phyloP scores from a whole-genome alignment of 2,329 filamentous ascomycete species.

The Trichoderma semiorbis region DNA sequence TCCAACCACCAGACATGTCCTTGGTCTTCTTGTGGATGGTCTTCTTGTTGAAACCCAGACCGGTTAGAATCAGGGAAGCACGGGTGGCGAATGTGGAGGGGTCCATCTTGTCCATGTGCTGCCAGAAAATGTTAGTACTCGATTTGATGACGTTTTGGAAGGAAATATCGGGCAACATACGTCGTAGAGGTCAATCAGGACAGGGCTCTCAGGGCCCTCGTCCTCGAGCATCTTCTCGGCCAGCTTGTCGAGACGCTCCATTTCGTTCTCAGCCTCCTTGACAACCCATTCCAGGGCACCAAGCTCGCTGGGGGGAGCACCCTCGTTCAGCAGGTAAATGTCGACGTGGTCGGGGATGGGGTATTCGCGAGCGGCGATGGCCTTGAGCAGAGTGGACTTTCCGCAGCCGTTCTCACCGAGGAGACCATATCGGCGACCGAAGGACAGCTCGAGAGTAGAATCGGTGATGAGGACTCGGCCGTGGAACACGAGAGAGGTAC shows the following conservation, averaged over 20 bases:
- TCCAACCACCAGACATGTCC: constrained; percentile 99
- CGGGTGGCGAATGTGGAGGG: constrained; percentile 94
- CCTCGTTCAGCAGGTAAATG: constrained; percentile 97
- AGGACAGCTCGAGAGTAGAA: constrained; percentile 87
- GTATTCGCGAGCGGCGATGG: constrained; percentile 89
- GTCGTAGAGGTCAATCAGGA: constrained; percentile 93
- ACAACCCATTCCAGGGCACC: constrained; percentile 98
- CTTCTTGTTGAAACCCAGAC: constrained; percentile 97
- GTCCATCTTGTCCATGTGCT: constrained; percentile 99
- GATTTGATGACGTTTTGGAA: neutral
- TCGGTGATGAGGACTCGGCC: constrained; percentile 94
- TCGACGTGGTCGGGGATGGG: constrained; percentile 95
- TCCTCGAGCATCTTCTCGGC: constrained; percentile 90
- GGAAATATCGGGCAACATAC: constrained; percentile 48
- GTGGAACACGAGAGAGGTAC: constrained; percentile 92
- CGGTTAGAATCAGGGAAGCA: constrained; percentile 92
- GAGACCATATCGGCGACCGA: constrained; percentile 88
- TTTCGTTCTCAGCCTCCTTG: constrained; percentile 85
- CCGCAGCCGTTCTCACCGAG: constrained; percentile 99
- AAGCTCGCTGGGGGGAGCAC: constrained; percentile 81
- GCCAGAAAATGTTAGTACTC: constrained; percentile 13
- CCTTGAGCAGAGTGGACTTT: constrained; percentile 96
- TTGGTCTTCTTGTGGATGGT: constrained; percentile 99
- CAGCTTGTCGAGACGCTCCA: constrained; percentile 82
- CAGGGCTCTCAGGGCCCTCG: constrained; percentile 84